A percentile compares a stretch with the other conserved stretches of the same genome.
phyloP scores from a whole-genome alignment of 2,329 filamentous ascomycete genomes.

The Fusarium devonianum region DNA sequence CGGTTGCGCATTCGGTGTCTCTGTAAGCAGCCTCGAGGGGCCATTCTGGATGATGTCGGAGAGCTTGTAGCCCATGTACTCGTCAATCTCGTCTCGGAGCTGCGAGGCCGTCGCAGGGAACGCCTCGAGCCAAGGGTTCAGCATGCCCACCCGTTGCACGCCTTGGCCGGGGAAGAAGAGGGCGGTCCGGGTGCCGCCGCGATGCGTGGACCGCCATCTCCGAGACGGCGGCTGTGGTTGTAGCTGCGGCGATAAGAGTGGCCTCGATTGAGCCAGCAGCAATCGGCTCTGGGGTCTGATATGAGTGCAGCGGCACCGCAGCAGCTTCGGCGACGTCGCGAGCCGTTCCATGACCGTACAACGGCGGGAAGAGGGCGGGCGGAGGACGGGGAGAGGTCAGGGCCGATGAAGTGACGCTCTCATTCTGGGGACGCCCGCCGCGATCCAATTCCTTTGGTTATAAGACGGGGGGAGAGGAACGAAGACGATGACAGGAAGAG shows the following conservation, averaged over 20 bases:
- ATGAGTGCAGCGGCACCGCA: slow-evolving; percentile 41
- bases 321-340: slow-evolving; percentile 36
- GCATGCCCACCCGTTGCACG: slow-evolving; percentile 89
- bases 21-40: slow-evolving; percentile 77
- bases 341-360: slow-evolving; percentile 45
- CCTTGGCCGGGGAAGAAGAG: slow-evolving; percentile 79
- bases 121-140: slow-evolving; percentile 82
- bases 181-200: slow-evolving; percentile 57
- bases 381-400: slow-evolving; percentile 24
- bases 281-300: slow-evolving; percentile 7
- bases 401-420: slow-evolving; percentile 30
- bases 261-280: slow-evolving; percentile 10
- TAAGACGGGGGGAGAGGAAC: background rate
- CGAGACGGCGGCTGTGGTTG: slow-evolving; percentile 18
- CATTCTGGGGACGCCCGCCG: slow-evolving; percentile 24
- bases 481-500: background rate
- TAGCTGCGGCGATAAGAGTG: background rate
- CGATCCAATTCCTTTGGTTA: slow-evolving; percentile 1
- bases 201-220: slow-evolving; percentile 45
- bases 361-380: slow-evolving; percentile 31
- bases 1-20: slow-evolving; percentile 88
- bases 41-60: slow-evolving; percentile 81
- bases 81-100: slow-evolving; percentile 87
- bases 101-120: slow-evolving; percentile 80
- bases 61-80: slow-evolving; percentile 75